phyloP scores from a whole-genome alignment of 345 rosid species.

The Eucalyptus guilfoylei region DNA sequence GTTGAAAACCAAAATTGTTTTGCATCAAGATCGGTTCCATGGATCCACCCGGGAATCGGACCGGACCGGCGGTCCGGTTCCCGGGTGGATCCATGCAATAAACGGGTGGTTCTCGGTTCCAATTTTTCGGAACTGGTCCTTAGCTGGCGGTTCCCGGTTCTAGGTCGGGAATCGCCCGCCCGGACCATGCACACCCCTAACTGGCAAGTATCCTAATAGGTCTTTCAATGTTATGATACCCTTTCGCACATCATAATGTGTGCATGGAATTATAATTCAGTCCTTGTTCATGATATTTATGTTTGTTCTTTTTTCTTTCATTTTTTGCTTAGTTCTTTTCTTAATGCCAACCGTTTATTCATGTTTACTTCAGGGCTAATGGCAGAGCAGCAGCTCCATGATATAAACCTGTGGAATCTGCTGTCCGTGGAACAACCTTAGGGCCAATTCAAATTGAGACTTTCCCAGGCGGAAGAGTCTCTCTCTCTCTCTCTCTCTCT shows the following conservation, averaged over 20 bases:
- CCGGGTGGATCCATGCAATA: no score
- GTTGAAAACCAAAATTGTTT: no score
- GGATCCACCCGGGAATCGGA: no score
- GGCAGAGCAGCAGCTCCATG: constrained; percentile 74
- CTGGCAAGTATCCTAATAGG: background rate
- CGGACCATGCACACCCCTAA: no score
- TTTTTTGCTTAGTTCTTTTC: background rate
- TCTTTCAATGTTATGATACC: background rate
- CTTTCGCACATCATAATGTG: background rate
- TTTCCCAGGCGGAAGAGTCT: constrained; percentile 83
- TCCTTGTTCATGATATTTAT: background rate
- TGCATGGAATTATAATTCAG: background rate
- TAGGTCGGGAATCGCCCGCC: no score
- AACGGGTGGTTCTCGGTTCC: no score
- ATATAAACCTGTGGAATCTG: constrained; percentile 86
- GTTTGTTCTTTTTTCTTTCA: background rate
- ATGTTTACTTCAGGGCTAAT: constrained; percentile 34
- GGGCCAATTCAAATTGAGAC: constrained; percentile 92
- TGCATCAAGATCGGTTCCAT: no score
- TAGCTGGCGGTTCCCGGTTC: no score
- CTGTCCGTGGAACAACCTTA: constrained; percentile 93
- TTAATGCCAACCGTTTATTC: background rate
- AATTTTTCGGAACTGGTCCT: no score
- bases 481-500: no score
- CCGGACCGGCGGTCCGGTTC: no score